A percentile compares a stretch with the other conserved stretches of the same genome.
Conservation (phyloP, 768 basidiomycete species). For the Boletus tylopilopsis region DNA sequence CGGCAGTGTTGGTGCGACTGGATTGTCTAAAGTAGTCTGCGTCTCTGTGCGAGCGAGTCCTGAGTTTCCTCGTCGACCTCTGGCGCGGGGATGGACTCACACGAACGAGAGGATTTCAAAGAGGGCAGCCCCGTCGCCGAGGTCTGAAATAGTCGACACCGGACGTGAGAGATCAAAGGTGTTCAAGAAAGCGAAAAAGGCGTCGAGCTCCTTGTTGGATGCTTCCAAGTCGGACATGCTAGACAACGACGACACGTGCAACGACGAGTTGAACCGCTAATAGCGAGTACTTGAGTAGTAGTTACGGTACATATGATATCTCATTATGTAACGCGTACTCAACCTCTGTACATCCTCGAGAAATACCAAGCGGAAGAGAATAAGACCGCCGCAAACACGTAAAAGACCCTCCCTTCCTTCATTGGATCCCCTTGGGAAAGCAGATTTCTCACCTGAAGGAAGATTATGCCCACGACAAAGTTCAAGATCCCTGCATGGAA, state of each 20-base stretch:
- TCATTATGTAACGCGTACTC: conserved; percentile 24
- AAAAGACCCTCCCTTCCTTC: conserved; percentile 89
- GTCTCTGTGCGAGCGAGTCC: conserved; percentile 48
- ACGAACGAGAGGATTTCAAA: conserved; percentile 72
- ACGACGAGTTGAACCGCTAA: no score
- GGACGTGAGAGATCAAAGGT: conserved; percentile 67
- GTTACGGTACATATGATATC: conserved; percentile 3
- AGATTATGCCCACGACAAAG: conserved; percentile 79
- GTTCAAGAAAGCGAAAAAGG: conserved; percentile 78
- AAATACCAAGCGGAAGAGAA: conserved; percentile 22
- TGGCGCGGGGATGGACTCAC: conserved; percentile 42
- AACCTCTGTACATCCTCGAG: conserved; percentile 25
- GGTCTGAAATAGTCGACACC: conserved; percentile 60
- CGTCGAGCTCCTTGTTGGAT: conserved; percentile 73
- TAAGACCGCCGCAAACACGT: conserved; percentile 68
- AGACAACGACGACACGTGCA: not conserved
- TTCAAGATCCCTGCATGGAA: conserved; percentile 68
- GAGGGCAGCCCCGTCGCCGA: conserved; percentile 76
- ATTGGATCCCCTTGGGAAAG: conserved; percentile 55
- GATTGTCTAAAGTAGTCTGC: conserved; percentile 70
- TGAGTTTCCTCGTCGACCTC: conserved; percentile 8
- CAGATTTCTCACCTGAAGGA: conserved; percentile 77
- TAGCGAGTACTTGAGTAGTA: no score
- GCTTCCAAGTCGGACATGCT: conserved; percentile 38
- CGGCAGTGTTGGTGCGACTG: conserved; percentile 52